Percentiles rank a stretch among this genome's conserved stretches.
These are phyloP conservation scores for Coniophora puteana DNA, from an alignment of 1,284 basidiomycete genomes.

Conservation along the genomic window DNA sequence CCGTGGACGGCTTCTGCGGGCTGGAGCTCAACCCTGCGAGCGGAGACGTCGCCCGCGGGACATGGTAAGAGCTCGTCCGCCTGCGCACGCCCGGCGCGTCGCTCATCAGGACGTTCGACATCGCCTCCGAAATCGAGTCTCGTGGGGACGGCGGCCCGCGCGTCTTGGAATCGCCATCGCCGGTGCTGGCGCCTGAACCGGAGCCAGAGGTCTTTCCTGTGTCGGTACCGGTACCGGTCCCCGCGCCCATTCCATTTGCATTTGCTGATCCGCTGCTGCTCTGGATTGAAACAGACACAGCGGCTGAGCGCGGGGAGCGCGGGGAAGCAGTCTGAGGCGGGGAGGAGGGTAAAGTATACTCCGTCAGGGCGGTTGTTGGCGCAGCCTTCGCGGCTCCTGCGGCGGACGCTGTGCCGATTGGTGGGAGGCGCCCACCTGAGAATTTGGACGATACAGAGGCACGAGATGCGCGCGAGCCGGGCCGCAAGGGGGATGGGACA, in stretches of 20 bases:
- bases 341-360: slow-evolving; percentile 40
- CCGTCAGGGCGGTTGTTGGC: slow-evolving; percentile 65
- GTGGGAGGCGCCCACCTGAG: slow-evolving; percentile 54
- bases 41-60: slow-evolving; percentile 44
- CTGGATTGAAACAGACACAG: no score
- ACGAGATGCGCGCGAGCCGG: slow-evolving; percentile 65
- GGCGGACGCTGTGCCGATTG: slow-evolving; percentile 43
- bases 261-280: no score
- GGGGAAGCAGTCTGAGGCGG: slow-evolving; percentile 40
- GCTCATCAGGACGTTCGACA: slow-evolving; percentile 41
- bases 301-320: no score
- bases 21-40: slow-evolving; percentile 27
- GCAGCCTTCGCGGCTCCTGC: slow-evolving; percentile 50
- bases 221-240: no score
- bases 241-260: no score
- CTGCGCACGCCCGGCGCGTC: no score
- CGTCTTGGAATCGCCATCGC: no score
- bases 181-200: no score
- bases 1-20: slow-evolving; percentile 14
- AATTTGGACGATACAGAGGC: slow-evolving; percentile 61
- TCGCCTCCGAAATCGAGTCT: slow-evolving; percentile 53
- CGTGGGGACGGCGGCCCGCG: slow-evolving; percentile 53
- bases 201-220: no score
- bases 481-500: slow-evolving; percentile 53
- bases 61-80: slow-evolving; percentile 55